phyloP scores from a whole-genome alignment of 1,284 basidiomycete species.

The Marasmius tenuissimus region DNA sequence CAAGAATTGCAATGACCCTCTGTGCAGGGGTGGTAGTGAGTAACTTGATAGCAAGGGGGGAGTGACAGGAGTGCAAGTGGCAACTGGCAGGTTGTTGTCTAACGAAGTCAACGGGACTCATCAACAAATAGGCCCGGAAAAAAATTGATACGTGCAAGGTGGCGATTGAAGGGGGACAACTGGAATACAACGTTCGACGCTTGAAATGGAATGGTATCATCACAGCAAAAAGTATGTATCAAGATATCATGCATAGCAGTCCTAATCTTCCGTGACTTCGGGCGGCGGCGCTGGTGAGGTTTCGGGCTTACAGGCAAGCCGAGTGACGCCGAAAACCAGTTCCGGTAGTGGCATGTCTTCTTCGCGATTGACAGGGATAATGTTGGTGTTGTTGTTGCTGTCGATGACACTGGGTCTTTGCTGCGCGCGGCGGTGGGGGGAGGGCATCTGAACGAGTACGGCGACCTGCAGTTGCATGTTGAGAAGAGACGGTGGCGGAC shows the following conservation, averaged over 20 bases:
- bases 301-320: constrained; percentile 27
- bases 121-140: too few relatives aligned
- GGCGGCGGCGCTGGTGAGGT: background rate
- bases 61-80: too few relatives aligned
- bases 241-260: background rate
- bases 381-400: background rate
- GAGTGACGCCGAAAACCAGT: constrained; percentile 43
- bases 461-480: constrained; percentile 44
- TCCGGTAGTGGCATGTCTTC: constrained; percentile 42
- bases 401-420: constrained; percentile 15
- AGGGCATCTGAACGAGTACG: constrained; percentile 66
- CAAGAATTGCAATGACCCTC: too few relatives aligned
- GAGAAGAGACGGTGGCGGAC: background rate
- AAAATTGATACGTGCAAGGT: too few relatives aligned
- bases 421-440: constrained; percentile 23
- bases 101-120: too few relatives aligned
- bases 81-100: too few relatives aligned
- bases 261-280: background rate
- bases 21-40: too few relatives aligned
- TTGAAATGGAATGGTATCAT: too few relatives aligned
- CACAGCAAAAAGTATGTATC: background rate
- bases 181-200: too few relatives aligned
- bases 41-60: too few relatives aligned
- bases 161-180: too few relatives aligned
- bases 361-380: background rate